Evolutionary conservation across 371 early-diverging fungal species (phyloP).

Genomic region (Zopfochytrium polystomum): DNA sequence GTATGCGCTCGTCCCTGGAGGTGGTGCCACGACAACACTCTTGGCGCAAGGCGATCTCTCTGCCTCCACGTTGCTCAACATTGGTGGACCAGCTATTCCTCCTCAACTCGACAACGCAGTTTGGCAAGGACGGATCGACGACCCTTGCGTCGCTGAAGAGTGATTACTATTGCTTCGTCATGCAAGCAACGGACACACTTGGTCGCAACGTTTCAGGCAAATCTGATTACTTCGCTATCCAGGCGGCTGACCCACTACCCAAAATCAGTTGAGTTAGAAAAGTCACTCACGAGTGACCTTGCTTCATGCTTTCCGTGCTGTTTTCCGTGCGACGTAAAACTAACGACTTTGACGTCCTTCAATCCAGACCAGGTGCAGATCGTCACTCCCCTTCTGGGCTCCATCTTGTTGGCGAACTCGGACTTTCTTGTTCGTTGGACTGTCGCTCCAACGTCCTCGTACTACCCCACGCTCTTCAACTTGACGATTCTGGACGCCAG

Average conservation of each 20-base stretch:
- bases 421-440: neutral
- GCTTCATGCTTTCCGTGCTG: too few species aligned
- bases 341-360: too few species aligned
- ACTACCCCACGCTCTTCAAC: neutral
- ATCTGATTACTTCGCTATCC: neutral
- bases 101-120: neutral
- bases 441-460: neutral
- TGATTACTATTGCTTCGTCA: slow-evolving; percentile 2
- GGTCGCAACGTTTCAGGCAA: neutral
- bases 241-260: neutral
- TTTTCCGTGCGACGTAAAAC: too few species aligned
- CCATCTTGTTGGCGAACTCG: neutral
- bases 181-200: neutral
- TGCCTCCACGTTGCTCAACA: neutral
- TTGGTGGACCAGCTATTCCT: neutral
- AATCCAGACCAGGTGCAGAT: too few species aligned
- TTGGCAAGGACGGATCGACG: neutral
- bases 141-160: neutral
- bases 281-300: too few species aligned
- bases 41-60: neutral
- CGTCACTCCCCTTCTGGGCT: neutral
- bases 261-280: neutral
- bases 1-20: neutral
- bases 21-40: neutral
- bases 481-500: neutral